These are phyloP conservation scores for Yamadazyma spencermartinsiae DNA, from an alignment of 1,139 yeast genomes.

Conservation along the genomic window DNA sequence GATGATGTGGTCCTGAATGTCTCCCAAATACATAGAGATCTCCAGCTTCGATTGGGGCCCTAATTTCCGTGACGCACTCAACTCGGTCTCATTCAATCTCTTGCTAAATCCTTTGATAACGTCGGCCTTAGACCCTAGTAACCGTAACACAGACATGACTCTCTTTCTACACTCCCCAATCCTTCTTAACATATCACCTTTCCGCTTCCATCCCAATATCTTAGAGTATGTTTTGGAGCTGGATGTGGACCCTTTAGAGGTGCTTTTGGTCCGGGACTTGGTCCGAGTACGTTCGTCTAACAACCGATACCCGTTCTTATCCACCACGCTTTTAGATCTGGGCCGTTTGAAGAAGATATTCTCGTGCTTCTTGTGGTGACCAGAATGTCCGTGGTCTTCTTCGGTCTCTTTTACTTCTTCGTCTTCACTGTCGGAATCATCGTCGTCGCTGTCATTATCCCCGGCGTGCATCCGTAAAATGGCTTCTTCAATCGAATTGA, in stretches of 20 bases:
- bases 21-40: constrained; percentile 86
- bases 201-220: constrained; percentile 78
- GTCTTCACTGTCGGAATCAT: constrained; percentile 37
- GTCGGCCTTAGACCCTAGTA: constrained; percentile 91
- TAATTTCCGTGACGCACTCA: constrained; percentile 57
- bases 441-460: constrained; percentile 44
- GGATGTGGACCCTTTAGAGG: constrained; percentile 30
- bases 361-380: constrained; percentile 9
- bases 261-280: constrained; percentile 9
- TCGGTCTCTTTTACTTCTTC: no score
- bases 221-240: constrained; percentile 46
- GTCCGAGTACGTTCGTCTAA: constrained; percentile 10
- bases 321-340: constrained; percentile 43
- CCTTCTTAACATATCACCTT: constrained; percentile 91
- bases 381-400: constrained; percentile 13
- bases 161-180: constrained; percentile 95
- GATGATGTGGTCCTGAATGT: constrained; percentile 89
- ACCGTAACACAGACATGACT: constrained; percentile 84
- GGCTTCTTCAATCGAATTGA: constrained; percentile 87
- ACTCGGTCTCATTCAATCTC: constrained; percentile 78
- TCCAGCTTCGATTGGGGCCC: constrained; percentile 28
- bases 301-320: constrained; percentile 19
- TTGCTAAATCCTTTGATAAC: constrained; percentile 94
- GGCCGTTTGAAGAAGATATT: constrained; percentile 39
- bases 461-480: constrained; percentile 84